Conservation (phyloP, 306 rosid genomes). For the Erythrophleum fordii region DNA sequence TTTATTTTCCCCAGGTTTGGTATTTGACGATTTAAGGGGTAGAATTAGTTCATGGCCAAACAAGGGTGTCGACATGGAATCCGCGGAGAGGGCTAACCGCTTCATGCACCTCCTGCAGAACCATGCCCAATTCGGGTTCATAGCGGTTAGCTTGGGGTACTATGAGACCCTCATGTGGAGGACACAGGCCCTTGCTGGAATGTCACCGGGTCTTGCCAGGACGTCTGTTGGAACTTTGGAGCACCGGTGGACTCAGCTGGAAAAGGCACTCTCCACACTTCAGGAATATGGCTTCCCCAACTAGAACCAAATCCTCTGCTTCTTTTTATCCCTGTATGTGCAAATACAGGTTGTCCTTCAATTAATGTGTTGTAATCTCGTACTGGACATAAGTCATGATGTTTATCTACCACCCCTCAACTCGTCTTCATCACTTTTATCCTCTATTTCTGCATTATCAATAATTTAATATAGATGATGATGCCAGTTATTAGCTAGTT, state of each 20-base stretch:
- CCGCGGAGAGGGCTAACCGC: slow-evolving; percentile 76
- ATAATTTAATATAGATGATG: too few relatives aligned
- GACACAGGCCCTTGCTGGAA: slow-evolving; percentile 73
- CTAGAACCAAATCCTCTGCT: neutral
- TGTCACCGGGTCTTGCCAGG: slow-evolving; percentile 78
- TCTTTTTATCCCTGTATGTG: too few relatives aligned
- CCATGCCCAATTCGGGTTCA: slow-evolving; percentile 72
- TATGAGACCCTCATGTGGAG: slow-evolving; percentile 87
- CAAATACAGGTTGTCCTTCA: too few relatives aligned
- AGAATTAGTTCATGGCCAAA: too few relatives aligned
- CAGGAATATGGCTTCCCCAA: neutral
- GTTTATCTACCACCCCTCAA: too few relatives aligned
- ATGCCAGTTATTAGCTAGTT: too few relatives aligned
- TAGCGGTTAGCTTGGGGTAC: slow-evolving; percentile 91
- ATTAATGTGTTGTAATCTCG: too few relatives aligned
- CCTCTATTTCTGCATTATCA: too few relatives aligned
- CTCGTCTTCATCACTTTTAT: too few relatives aligned
- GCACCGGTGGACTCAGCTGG: slow-evolving; percentile 80
- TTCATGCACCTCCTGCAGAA: slow-evolving; percentile 77
- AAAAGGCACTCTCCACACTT: slow-evolving; percentile 64
- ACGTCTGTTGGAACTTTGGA: slow-evolving; percentile 82
- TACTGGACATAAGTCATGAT: too few relatives aligned
- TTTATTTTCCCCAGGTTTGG: slow-evolving; percentile 68
- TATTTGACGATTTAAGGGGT: too few relatives aligned
- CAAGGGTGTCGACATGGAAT: slow-evolving; percentile 92